Evolutionary conservation across 257 asterid genomes (phyloP).

Genomic region (Misopates orontium): DNA sequence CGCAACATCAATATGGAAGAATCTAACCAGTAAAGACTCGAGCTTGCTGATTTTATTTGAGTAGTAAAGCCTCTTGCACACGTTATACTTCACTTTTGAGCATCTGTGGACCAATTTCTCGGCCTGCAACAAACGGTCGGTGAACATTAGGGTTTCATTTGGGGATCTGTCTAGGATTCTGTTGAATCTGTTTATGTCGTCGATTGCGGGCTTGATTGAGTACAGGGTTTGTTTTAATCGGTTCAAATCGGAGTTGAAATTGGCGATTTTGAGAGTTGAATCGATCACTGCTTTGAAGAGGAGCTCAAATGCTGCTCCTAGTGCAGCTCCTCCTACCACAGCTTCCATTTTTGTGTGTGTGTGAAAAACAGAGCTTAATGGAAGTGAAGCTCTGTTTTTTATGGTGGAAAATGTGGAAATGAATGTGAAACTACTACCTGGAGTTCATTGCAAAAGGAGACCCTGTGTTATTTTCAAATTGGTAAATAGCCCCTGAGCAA

Average conservation of each 20-base stretch:
- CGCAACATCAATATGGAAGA: conserved; percentile 28
- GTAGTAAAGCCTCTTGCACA: conserved; percentile 8
- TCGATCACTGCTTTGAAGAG: conserved; percentile 11
- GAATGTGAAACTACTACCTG: no score
- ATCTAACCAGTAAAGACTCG: conserved; percentile 21
- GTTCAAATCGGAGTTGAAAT: conserved; percentile 12
- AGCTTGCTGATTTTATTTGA: conserved; percentile 15
- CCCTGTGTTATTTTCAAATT: no score
- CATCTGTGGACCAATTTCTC: conserved; percentile 24
- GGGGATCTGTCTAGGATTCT: not conserved
- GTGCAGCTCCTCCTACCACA: conserved; percentile 10
- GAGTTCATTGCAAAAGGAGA: no score
- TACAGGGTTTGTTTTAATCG: conserved; percentile 19
- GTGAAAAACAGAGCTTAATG: no score
- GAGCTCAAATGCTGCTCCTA: conserved; percentile 20
- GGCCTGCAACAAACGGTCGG: not conserved
- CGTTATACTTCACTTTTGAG: conserved; percentile 27
- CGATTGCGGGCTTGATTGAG: conserved; percentile 11
- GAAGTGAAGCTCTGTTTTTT: no score
- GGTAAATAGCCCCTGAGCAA: no score
- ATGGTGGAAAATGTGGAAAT: no score
- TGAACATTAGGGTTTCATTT: conserved; percentile 9
- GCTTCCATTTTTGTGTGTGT: no score
- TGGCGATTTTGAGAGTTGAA: not conserved
- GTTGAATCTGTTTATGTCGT: conserved; percentile 14